Conservation (phyloP, 805 yeast species). For the Lachancea meyersii region DNA sequence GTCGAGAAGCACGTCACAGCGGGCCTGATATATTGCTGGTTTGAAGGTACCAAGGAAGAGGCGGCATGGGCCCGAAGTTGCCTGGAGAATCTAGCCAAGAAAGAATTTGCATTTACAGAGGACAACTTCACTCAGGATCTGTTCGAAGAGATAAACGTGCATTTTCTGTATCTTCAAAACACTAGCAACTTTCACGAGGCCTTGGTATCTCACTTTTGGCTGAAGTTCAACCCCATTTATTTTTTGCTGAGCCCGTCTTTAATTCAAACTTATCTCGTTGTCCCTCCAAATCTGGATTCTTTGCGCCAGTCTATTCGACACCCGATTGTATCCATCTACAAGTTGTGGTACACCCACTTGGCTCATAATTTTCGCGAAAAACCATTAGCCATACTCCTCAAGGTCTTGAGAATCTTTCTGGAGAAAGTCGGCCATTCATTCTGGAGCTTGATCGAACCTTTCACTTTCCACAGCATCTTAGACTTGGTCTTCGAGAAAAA, state of each 20-base stretch:
- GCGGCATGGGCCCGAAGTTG: constrained; percentile 43
- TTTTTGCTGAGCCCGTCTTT: constrained; percentile 23
- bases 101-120: constrained; percentile 10
- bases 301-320: constrained; percentile 25
- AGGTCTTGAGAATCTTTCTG: constrained; percentile 44
- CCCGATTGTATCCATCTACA: constrained; percentile 30
- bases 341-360: constrained; percentile 30
- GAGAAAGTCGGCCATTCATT: constrained; percentile 38
- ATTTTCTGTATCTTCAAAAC: constrained; percentile 48
- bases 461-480: constrained; percentile 47
- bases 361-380: constrained; percentile 26
- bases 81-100: constrained; percentile 21
- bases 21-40: constrained; percentile 48
- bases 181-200: constrained; percentile 40
- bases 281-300: constrained; percentile 29
- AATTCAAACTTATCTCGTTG: constrained; percentile 23
- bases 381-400: constrained; percentile 48
- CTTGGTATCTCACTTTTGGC: constrained; percentile 29
- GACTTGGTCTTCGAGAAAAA: constrained; percentile 57
- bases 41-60: constrained; percentile 46
- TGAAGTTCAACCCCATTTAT: constrained; percentile 28
- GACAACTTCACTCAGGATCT: constrained; percentile 35
- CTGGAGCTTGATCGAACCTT: constrained; percentile 54
- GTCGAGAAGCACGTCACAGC: constrained; percentile 34
- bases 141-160: constrained; percentile 49